Evolutionary conservation across 805 yeast genomes (phyloP).

Genomic region (Suhomyces canberraensis): DNA sequence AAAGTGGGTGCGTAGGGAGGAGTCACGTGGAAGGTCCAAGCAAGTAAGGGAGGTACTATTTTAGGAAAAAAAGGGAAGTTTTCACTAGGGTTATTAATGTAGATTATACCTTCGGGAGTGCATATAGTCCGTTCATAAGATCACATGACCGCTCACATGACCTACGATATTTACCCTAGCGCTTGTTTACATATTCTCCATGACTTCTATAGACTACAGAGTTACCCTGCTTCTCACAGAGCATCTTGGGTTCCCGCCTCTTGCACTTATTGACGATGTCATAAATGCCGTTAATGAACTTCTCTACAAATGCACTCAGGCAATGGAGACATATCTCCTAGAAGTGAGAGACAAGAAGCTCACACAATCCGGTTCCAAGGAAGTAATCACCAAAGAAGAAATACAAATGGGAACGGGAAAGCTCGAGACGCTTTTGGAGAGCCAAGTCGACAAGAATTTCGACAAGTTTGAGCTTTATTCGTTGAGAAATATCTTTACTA

Average conservation of each 20-base stretch:
- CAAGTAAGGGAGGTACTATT: no score
- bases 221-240: constrained; percentile 61
- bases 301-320: constrained; percentile 77
- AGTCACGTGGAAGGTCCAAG: no score
- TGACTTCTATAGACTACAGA: constrained; percentile 22
- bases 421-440: constrained; percentile 71
- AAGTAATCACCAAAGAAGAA: constrained; percentile 37
- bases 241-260: constrained; percentile 82
- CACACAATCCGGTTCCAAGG: constrained; percentile 21
- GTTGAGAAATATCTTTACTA: constrained; percentile 66
- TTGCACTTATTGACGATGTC: constrained; percentile 79
- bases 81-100: no score
- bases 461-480: constrained; percentile 84
- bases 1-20: no score
- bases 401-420: constrained; percentile 77
- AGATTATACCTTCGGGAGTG: no score
- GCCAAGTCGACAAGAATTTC: constrained; percentile 73
- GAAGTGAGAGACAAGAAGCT: constrained; percentile 17
- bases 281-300: constrained; percentile 84
- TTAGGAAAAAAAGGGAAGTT: no score
- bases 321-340: constrained; percentile 63
- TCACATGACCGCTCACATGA: no score
- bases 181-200: no score
- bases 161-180: no score
- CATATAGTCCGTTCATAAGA: no score